These are phyloP conservation scores for Amesomyces nigricolor DNA, from an alignment of 2,329 filamentous ascomycete species.

Conservation along the genomic window DNA sequence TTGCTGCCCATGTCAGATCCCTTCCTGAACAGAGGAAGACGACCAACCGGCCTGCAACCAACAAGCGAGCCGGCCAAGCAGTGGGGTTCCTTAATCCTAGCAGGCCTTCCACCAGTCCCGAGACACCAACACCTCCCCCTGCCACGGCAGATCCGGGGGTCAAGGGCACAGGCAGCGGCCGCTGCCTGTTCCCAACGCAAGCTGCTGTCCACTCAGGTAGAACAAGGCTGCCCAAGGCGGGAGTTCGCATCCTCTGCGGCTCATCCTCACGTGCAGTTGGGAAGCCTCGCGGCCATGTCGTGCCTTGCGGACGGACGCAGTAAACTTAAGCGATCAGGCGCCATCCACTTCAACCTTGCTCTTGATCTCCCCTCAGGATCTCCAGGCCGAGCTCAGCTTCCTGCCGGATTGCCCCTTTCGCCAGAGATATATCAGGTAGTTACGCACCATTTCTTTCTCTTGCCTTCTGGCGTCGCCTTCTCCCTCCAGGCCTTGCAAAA, in stretches of 20 bases:
- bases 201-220: constrained; percentile 3
- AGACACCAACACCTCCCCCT: neutral
- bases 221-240: constrained; percentile 3
- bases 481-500: too few relatives aligned
- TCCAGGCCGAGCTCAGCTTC: too few relatives aligned
- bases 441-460: neutral
- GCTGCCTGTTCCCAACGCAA: constrained; percentile 2
- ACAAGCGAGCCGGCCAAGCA: neutral
- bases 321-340: neutral
- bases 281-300: neutral
- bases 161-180: neutral
- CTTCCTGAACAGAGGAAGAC: neutral
- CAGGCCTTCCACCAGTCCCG: too few relatives aligned
- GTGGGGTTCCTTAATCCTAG: neutral
- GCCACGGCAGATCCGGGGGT: neutral
- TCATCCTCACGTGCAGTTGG: neutral
- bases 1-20: too few relatives aligned
- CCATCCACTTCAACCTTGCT: neutral
- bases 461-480: neutral
- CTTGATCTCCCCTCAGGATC: neutral
- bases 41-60: neutral
- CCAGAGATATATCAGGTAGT: too few relatives aligned
- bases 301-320: neutral
- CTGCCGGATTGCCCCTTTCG: too few relatives aligned
- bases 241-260: neutral